These are phyloP conservation scores for Anethum foeniculum DNA, from an alignment of 140 eudicot species.

Conservation along the genomic window DNA sequence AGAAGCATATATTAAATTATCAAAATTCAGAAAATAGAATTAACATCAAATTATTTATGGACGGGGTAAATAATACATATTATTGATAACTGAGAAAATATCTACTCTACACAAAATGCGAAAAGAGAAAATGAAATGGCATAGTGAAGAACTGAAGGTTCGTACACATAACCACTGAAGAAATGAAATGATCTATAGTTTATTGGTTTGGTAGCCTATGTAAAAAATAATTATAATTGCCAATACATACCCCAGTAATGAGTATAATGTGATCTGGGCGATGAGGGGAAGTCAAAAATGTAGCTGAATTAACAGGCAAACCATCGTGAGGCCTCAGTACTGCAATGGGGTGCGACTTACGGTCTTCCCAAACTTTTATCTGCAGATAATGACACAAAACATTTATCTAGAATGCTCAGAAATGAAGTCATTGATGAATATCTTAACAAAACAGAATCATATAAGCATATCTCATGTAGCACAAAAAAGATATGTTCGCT, in stretches of 20 bases:
- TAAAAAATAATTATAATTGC: neutral
- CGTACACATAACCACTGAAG: neutral
- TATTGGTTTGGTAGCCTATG: neutral
- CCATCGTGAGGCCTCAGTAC: slow-evolving; percentile 85
- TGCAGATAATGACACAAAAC: slow-evolving; percentile 17
- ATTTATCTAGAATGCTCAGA: neutral
- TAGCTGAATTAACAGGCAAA: slow-evolving; percentile 80
- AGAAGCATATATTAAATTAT: neutral
- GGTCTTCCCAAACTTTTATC: slow-evolving; percentile 98
- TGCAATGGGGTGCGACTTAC: slow-evolving; percentile 68
- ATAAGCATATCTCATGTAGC: neutral
- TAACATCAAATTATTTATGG: neutral
- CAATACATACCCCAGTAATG: slow-evolving; percentile 65
- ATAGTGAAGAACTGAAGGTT: neutral
- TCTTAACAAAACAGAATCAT: neutral
- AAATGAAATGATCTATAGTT: neutral
- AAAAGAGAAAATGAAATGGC: neutral
- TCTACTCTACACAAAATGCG: neutral
- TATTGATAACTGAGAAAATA: neutral
- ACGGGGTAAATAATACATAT: neutral
- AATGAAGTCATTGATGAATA: neutral
- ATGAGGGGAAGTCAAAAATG: slow-evolving; percentile 74
- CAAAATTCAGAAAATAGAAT: neutral
- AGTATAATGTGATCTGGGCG: slow-evolving; percentile 93
- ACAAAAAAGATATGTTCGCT: neutral